A percentile compares a stretch with the other conserved stretches of the same genome.
phyloP scores from a whole-genome alignment of 2,329 filamentous ascomycete species.

The Calonectria pteridis region DNA sequence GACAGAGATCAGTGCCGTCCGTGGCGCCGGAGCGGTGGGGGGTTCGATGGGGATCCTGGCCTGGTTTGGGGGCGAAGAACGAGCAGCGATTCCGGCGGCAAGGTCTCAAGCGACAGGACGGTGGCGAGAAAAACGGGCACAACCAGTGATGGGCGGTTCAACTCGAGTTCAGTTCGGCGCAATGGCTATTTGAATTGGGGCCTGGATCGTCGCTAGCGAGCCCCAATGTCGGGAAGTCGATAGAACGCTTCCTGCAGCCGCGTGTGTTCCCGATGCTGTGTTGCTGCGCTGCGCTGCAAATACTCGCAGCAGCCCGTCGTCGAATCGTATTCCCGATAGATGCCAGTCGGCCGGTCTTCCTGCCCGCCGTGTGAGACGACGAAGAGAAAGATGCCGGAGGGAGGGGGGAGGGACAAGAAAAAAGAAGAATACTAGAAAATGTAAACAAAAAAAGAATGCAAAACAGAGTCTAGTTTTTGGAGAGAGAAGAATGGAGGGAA shows the following conservation, averaged over 20 bases:
- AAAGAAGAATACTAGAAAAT: constrained; percentile 36
- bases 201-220: constrained; percentile 7
- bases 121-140: constrained; percentile 4
- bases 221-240: constrained; percentile 4
- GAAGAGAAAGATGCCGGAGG: neutral
- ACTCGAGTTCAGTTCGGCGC: constrained; percentile 4
- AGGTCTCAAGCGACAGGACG: neutral
- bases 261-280: neutral
- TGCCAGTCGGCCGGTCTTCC: neutral
- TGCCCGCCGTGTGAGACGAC: constrained; percentile 3
- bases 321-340: neutral
- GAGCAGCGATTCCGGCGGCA: constrained; percentile 28
- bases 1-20: constrained; percentile 28
- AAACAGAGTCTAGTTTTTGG: neutral
- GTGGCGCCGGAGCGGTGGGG: constrained; percentile 34
- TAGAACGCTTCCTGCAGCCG: neutral
- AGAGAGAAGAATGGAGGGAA: constrained; percentile 21
- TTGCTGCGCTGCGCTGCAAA: neutral
- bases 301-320: neutral
- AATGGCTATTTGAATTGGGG: constrained; percentile 9
- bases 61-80: constrained; percentile 29
- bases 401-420: constrained; percentile 11
- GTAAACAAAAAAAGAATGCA: constrained; percentile 23
- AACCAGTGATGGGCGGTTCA: neutral
- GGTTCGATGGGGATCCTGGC: constrained; percentile 32